phyloP scores from a whole-genome alignment of 139 green algal genomes.

The Penium margaritaceum region DNA sequence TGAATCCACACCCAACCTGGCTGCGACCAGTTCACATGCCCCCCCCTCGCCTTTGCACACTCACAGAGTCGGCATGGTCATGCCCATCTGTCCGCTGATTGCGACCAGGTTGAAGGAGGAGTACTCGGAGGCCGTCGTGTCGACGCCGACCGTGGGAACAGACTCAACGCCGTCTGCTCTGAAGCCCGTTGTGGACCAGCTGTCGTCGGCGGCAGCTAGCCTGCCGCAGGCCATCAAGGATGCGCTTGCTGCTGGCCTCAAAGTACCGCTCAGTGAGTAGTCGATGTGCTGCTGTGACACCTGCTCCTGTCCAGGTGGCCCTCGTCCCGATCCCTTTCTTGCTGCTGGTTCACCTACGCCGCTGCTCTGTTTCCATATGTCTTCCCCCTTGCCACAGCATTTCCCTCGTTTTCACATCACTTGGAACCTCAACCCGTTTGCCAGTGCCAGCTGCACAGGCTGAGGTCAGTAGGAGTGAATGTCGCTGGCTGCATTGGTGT shows the following conservation, averaged over 20 bases:
- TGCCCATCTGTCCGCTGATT: neutral
- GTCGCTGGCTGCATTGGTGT: neutral
- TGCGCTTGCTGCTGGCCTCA: conserved; percentile 2
- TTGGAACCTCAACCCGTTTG: neutral
- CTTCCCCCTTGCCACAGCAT: neutral
- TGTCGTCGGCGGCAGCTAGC: conserved; percentile 2
- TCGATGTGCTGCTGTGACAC: neutral
- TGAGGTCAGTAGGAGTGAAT: neutral
- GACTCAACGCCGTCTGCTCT: neutral
- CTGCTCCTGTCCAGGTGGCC: neutral
- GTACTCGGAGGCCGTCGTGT: conserved; percentile 24
- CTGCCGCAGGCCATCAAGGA: conserved; percentile 24
- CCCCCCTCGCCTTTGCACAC: neutral
- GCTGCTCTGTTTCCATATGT: neutral
- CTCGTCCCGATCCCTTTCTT: neutral
- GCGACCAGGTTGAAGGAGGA: conserved; percentile 33
- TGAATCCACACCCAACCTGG: too few species aligned
- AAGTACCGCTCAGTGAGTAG: conserved; percentile 23
- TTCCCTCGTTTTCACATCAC: too few species aligned
- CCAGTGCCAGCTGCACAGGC: neutral
- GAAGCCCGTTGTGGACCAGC: conserved; percentile 14
- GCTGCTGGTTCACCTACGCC: neutral
- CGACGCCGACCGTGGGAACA: conserved; percentile 10
- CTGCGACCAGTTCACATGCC: too few species aligned
- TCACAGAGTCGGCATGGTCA: neutral